These are phyloP conservation scores for Lactuca sativa DNA, from an alignment of 129 eudicot species.

Conservation along the genomic window DNA sequence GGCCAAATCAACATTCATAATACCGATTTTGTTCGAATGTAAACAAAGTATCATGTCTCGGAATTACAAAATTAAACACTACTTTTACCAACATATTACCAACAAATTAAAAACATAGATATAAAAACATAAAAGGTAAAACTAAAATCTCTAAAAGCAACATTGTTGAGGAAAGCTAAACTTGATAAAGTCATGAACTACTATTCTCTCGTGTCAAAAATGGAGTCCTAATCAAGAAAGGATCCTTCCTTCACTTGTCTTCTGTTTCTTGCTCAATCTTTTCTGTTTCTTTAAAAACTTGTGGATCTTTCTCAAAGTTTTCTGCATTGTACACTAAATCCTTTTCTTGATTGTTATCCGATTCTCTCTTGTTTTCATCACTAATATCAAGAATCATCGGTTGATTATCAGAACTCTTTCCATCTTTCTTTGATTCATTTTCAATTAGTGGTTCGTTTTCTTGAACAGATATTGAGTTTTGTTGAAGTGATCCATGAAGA, in stretches of 20 bases:
- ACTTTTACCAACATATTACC: slow-evolving; percentile 12
- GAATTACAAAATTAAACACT: slow-evolving; percentile 11
- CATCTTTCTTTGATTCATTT: slow-evolving; percentile 18
- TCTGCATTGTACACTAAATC: slow-evolving; percentile 10
- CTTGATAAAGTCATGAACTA: slow-evolving; percentile 9
- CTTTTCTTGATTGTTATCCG: slow-evolving; percentile 11
- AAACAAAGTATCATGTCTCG: not conserved
- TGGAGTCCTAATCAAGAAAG: slow-evolving; percentile 22
- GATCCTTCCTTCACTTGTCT: slow-evolving; percentile 4
- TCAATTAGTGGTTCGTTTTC: slow-evolving; percentile 18
- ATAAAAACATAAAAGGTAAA: slow-evolving; percentile 9
- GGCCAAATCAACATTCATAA: slow-evolving; percentile 15
- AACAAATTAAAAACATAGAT: not conserved
- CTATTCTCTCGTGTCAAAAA: slow-evolving; percentile 26
- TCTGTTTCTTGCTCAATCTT: not conserved
- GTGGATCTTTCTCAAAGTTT: slow-evolving; percentile 5
- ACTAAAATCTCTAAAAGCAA: slow-evolving; percentile 19
- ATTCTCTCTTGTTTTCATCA: slow-evolving; percentile 20
- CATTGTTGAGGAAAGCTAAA: slow-evolving; percentile 2
- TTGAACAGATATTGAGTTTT: slow-evolving; percentile 20
- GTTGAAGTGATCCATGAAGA: slow-evolving; percentile 26
- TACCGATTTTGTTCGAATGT: slow-evolving; percentile 18
- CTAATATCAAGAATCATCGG: slow-evolving; percentile 15
- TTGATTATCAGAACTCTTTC: slow-evolving; percentile 11
- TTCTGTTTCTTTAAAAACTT: slow-evolving; percentile 21